phyloP scores from a whole-genome alignment of 2,329 filamentous ascomycete species.

The Colletotrichum coccodes region DNA sequence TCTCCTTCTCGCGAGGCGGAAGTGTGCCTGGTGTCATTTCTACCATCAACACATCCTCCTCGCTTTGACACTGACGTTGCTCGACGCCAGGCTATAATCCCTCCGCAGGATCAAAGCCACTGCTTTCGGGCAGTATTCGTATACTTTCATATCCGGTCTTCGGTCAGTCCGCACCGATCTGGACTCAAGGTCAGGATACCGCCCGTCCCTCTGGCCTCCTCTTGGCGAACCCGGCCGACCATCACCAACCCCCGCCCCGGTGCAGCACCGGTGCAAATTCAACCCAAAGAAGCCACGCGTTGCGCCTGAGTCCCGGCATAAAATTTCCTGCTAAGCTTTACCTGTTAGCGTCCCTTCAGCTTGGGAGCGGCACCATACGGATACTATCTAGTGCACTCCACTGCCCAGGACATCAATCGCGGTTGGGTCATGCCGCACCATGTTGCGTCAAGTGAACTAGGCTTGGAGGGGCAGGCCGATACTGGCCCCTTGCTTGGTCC shows the following conservation, averaged over 20 bases:
- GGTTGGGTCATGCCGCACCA: constrained; percentile 1
- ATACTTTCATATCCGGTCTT: not conserved
- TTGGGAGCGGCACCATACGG: not conserved
- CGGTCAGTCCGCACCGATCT: constrained; percentile 7
- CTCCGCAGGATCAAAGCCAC: not conserved
- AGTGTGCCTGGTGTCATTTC: not conserved
- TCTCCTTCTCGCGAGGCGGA: not conserved
- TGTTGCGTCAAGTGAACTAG: not conserved
- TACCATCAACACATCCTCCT: not conserved
- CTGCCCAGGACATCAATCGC: not conserved
- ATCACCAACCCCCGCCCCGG: not conserved
- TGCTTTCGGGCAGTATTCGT: not conserved
- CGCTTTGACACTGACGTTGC: not conserved
- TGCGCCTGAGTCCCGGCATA: constrained; percentile 8
- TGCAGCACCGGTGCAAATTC: constrained; percentile 1
- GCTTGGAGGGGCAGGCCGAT: constrained; percentile 1
- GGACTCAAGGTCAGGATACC: not conserved
- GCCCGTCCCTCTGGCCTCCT: not conserved
- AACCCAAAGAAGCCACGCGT: constrained; percentile 6
- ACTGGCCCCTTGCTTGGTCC: not conserved
- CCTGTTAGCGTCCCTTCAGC: constrained; percentile 25
- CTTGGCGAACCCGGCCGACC: constrained; percentile 7
- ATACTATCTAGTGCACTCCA: not conserved
- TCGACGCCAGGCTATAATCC: not conserved
- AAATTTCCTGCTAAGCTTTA: constrained; percentile 23